Base-by-base conservation (phyloP, 208 protist genomes). In the Angomonas desouzai region DNA sequence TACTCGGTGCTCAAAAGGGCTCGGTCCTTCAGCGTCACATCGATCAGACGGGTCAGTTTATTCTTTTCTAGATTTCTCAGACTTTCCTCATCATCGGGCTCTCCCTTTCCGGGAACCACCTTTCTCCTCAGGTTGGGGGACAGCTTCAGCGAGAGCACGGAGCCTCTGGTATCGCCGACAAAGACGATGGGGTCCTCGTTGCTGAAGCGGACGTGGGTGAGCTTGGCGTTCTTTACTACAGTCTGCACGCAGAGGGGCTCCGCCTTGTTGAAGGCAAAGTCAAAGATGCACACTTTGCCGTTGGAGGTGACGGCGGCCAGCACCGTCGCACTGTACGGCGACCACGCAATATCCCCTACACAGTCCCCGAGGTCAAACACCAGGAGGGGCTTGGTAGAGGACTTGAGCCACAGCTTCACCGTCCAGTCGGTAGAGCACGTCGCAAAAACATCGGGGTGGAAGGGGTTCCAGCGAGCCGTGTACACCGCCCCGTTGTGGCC, bases 381-480 rank as follows among this genome's bases (percentile, higher is more conserved):
- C 56, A 98, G 69, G 9, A 99, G 72, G 27, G 98, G 92, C 47
- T 79, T 66, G 0, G 71, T 79, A 20, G 77, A 86, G 22, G 62
- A 84, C 60, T 91, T 85, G 47, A 98, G 87, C 97, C 97, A 99
- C 43, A 99, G 69, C 73, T 98, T 98, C 20, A 98, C 92, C 10
- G 93, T 98, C 98, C 98, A 99, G 77, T 99, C 98, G 0, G 94
- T 94, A 1, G 91, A 97, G 74, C 86, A 93, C 34, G 97, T 98
- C 51, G 98, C 51, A 78, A 99, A 99, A 33, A 98, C 80, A 62
- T 92, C 77, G 0, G 87, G 83, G 70, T 98, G 96, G 74, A 96
- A 99, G 4, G 77, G 82, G 78, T 98, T 99, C 97, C 97, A 99
- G 64, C 87, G 87, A 1, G 89, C 88, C 25, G 90, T 83, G 83